These are phyloP conservation scores for Mycena vulgaris DNA, from an alignment of 768 basidiomycete species.

Conservation along the genomic window DNA sequence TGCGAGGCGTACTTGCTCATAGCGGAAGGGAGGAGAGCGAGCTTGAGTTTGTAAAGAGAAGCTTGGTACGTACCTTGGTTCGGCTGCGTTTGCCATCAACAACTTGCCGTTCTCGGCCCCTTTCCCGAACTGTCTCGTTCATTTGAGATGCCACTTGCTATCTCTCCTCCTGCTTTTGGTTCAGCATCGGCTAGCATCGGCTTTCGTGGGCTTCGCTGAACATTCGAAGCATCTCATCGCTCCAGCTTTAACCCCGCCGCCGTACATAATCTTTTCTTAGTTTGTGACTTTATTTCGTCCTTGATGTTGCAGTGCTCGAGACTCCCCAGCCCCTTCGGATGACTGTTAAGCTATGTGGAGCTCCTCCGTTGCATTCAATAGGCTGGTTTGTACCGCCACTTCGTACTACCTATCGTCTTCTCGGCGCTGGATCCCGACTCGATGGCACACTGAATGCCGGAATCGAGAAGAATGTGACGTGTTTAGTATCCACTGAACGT, in stretches of 20 bases:
- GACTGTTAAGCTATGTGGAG: conserved; percentile 24
- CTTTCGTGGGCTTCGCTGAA: conserved; percentile 3
- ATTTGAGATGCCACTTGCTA: conserved; percentile 14
- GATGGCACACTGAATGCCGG: conserved; percentile 26
- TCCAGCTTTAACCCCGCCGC: conserved; percentile 13
- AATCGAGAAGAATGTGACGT: conserved; percentile 31
- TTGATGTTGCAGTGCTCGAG: conserved; percentile 13
- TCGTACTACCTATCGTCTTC: conserved; percentile 23
- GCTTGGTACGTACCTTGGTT: conserved; percentile 10
- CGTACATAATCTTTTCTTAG: conserved; percentile 30
- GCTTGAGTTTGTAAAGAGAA: too few species aligned
- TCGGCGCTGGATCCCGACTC: conserved; percentile 16
- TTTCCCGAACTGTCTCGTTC: conserved; percentile 2
- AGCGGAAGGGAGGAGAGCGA: neutral
- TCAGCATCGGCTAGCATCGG: neutral
- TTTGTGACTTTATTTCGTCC: conserved; percentile 25
- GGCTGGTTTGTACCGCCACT: conserved; percentile 29
- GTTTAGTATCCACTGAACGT: conserved; percentile 12
- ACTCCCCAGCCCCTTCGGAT: conserved; percentile 1
- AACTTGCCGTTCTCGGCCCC: neutral
- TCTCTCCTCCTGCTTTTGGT: conserved; percentile 3
- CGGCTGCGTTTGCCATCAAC: neutral
- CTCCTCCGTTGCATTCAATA: conserved; percentile 22
- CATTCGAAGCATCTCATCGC: conserved; percentile 19
- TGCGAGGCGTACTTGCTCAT: conserved; percentile 92